Evolutionary conservation across 2,329 filamentous ascomycete genomes (phyloP), one percentile per base, ranked within the genome.

Genomic region (Nemania sp.): DNA sequence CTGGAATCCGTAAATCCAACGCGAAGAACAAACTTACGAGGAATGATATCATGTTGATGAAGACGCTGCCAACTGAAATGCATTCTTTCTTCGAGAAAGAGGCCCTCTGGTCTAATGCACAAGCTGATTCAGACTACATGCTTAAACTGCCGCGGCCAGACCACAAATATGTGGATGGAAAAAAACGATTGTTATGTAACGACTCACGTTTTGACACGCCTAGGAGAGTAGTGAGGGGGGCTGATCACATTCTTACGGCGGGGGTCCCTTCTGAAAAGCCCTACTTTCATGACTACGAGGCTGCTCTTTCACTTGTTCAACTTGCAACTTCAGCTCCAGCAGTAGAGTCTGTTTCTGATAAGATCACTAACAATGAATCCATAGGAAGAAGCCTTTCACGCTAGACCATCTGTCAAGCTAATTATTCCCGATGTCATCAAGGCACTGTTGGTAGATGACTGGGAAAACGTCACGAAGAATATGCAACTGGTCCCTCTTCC

Each of bases 381-480:
- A 66, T 80, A 98, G 94, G 96, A 98, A 83, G 96, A 98, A 69
- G 84, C 87, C 4, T 99, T 97, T 78, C 89, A 94, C 77, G 86
- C 87, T 70, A 90, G 94, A 66, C 94, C 95, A 22, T 93, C 93
- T 20, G 91, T 99, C 75, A 93, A 93, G 74, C 87, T 99, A 49
- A 87, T 90, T 57, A 90, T 98, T 71, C 94, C 96, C 0, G 96
- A 98, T 77, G 89, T 92, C 72, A 86, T 99, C 72, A 98, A 98
- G 83, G 93, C 92, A 18, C 87, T 97, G 70, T 88, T 99, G 2
- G 96, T 99, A 24, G 96, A 99, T 78, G 96, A 99, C 79, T 99
- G 96, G 96, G 96, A 99, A 80, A 97, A 98, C 75, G 90, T 99
- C 69, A 99, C 96, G 64, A 98, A 98, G 82, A 96, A 97, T 78